Base-by-base conservation (phyloP, 2,329 filamentous ascomycete species). In the Arachnopeziza araneosa region DNA sequence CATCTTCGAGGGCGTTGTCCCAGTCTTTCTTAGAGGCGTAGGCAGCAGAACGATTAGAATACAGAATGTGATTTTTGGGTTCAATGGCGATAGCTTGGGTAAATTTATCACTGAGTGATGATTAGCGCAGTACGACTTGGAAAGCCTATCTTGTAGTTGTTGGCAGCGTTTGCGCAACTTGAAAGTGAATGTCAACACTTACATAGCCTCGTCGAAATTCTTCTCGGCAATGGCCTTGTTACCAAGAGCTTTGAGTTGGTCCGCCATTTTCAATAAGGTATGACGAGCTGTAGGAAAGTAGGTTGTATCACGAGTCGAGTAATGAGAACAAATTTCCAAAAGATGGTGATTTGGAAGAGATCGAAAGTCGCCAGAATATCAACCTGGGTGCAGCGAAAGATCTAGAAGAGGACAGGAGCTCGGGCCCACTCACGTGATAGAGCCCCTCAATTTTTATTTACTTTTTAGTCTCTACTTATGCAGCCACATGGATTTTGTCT, bases 211-310 rank as follows among this genome's bases (percentile, higher is more conserved):
- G 72, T 92, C 84, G 76, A 96, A 99, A 78, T 98, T 92, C 84
- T 98, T 98, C 64, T 91, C 92, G 67, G 91, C 89, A 77, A 99
- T 99, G 77, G 96, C 93, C 82, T 96, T 96, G 83, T 99, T 99
- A 81, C 93, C 95, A 75, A 95, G 89, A 72, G 93, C 91, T 83
- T 99, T 99, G 72, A 99, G 86, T 84, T 93, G 84, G 75, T 88
- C 85, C 69, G 84, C 84, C 72, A 74, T 74, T 50, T 61, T 65
- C 12, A 44, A 14, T 7, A 14, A 44, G 5, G 36, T 44, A 44
- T 44, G 36, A 17, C 3, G 36, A 44, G 36, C 36, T 44, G 36
- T 44, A 44, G 4, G 36, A 44, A 44, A 19, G 36, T 44, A 14
- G 10, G 6, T 19, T 44, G 17, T 44, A 19, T 44, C 17, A 44